Evolutionary conservation across 371 early-diverging fungal genomes (phyloP).

Genomic region (Fennellomyces sp.): DNA sequence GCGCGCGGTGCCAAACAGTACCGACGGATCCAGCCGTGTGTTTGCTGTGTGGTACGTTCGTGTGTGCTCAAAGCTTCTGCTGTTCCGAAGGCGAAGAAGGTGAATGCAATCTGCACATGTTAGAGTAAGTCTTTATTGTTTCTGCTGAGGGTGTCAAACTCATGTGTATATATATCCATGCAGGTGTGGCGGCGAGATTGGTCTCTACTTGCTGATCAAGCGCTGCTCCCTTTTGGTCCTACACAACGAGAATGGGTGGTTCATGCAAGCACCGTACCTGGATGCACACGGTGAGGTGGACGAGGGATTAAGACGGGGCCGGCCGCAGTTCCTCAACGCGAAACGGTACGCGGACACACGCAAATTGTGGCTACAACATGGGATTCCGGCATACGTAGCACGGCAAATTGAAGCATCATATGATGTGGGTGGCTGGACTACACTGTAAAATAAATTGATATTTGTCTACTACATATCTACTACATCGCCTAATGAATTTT

Average conservation of each 20-base stretch:
- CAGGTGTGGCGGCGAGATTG: constrained; percentile 90
- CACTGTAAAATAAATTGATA: constrained; percentile 55
- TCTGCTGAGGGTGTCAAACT: no score
- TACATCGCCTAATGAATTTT: background rate
- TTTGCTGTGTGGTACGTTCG: constrained; percentile 88
- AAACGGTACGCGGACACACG: constrained; percentile 86
- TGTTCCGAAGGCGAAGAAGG: constrained; percentile 88
- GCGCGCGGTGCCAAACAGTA: constrained; percentile 80
- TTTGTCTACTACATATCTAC: background rate
- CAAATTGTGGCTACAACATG: constrained; percentile 83
- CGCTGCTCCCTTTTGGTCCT: constrained; percentile 78
- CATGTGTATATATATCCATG: background rate
- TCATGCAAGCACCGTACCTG: constrained; percentile 89
- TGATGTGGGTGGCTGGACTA: constrained; percentile 93
- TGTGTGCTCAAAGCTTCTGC: constrained; percentile 91
- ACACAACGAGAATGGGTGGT: constrained; percentile 85
- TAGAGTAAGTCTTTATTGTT: constrained; percentile 53
- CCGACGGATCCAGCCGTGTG: constrained; percentile 92
- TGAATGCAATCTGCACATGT: constrained; percentile 90
- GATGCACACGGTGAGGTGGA: constrained; percentile 96
- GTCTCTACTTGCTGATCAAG: constrained; percentile 84
- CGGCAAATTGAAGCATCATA: constrained; percentile 87
- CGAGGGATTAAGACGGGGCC: constrained; percentile 79
- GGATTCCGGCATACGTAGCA: constrained; percentile 85
- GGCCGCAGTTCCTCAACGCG: constrained; percentile 80